Evolutionary conservation across 345 rosid species (phyloP), one percentile per base, ranked within the genome.

Genomic region (Salix arbutifolia): DNA sequence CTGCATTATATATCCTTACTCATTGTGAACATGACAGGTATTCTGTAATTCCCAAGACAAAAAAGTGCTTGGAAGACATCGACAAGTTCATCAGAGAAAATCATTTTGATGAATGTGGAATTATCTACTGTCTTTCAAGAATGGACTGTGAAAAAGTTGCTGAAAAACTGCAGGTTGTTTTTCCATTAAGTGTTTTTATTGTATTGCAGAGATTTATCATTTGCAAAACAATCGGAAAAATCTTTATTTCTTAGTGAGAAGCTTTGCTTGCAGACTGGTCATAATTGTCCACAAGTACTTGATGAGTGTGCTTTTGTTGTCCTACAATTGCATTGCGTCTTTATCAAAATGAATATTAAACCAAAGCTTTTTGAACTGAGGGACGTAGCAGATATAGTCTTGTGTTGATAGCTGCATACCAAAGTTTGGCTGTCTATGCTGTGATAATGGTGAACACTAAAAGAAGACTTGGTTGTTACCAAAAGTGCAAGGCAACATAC

Each of bases 141-240:
- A 88, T 90, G 91, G 99, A 96, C 84, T 96, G 99, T 64, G 98
- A 96, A 87, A 96, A 93, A 80, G 99, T 96, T 68, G 91, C 99
- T 60, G 91, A 90, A 86, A 88, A 77, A 85, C 81, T 96, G 82
- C 91, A 92, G 98, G 99, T 96, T 85, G 58, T 86, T 86, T 75
- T 65, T 79, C 83, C 69, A 66, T 71, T 66, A 65, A 40, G 35
- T 65, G 40, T 19, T 58, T n/a, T 17, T 3, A 60, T 7, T 74
- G 16, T 50, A 64, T 30, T 53, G 4, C 6, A 67, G 35, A 60
- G 30, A 35, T 58, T 35, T n/a, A 19, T 10, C 62, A 26, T 53
- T 40, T 19, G 16, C 46, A 26, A 64, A 31, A 31, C 44, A 11
- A 28, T 46, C 13, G 70, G 76, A 50, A 44, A 40, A 64, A 17